A percentile compares a stretch with the other conserved stretches of the same genome.
These are phyloP conservation scores for Metschnikowia corniflorae DNA, from an alignment of 805 yeast species.

Conservation along the genomic window DNA sequence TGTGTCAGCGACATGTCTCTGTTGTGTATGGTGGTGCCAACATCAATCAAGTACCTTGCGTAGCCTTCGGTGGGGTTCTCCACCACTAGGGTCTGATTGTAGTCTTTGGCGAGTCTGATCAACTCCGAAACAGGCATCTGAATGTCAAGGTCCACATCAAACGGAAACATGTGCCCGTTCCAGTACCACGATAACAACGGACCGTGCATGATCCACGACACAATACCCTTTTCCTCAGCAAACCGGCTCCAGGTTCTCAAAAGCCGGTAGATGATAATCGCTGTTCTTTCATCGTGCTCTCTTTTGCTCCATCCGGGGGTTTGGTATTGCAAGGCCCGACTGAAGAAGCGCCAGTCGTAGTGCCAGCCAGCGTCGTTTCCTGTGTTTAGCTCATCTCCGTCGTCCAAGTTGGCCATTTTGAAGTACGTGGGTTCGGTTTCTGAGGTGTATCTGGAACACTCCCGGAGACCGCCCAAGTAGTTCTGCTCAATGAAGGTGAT, in stretches of 20 bases:
- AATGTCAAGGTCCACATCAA: conserved; percentile 15
- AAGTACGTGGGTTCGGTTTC: conserved; percentile 23
- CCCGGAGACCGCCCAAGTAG: conserved; percentile 29
- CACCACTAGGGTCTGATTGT: conserved; percentile 16
- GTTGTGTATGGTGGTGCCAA: conserved; percentile 16
- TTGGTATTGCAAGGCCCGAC: conserved; percentile 49
- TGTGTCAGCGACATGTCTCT: conserved; percentile 10
- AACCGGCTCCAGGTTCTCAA: conserved; percentile 15
- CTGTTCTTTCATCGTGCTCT: conserved; percentile 18
- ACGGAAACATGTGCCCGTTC: conserved; percentile 19
- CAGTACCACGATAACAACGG: conserved; percentile 18
- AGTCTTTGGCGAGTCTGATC: conserved; percentile 7
- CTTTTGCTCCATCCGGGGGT: conserved; percentile 27
- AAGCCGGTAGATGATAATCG: conserved; percentile 16
- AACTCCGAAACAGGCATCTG: conserved; percentile 17
- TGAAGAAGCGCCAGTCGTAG: conserved; percentile 59
- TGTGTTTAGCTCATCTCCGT: conserved; percentile 24
- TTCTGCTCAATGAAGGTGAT: conserved; percentile 21
- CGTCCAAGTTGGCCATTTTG: conserved; percentile 27
- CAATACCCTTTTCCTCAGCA: conserved; percentile 13
- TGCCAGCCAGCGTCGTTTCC: conserved; percentile 48
- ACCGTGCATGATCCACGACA: conserved; percentile 19
- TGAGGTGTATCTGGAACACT: conserved; percentile 18
- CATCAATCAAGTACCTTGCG: conserved; percentile 19
- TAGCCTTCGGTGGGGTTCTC: conserved; percentile 18